phyloP scores from a whole-genome alignment of 768 basidiomycete species.

The Chalciporus chontae region DNA sequence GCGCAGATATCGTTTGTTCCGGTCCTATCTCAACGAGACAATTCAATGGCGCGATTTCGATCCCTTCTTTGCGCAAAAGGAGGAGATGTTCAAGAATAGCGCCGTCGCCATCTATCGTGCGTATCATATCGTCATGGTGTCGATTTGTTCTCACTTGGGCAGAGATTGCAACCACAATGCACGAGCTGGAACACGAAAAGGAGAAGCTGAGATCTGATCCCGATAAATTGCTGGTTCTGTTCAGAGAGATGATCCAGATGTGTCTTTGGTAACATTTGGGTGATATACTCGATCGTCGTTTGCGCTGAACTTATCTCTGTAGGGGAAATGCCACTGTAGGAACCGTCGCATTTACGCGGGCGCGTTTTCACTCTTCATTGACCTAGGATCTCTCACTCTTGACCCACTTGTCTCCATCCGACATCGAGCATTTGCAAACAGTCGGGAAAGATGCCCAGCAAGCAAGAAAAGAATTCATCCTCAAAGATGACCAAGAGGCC shows the following conservation, averaged over 20 bases:
- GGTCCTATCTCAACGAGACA: slow-evolving; percentile 67
- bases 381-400: slow-evolving; percentile 88
- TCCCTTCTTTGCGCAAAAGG: slow-evolving; percentile 79
- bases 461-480: slow-evolving; percentile 72
- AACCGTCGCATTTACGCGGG: slow-evolving; percentile 27
- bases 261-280: slow-evolving; percentile 57
- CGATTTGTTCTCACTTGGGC: not conserved
- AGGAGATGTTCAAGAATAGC: slow-evolving; percentile 77
- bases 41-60: slow-evolving; percentile 73
- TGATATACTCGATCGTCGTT: not conserved
- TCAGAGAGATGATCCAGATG: slow-evolving; percentile 87
- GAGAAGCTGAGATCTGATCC: slow-evolving; percentile 42
- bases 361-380: not conserved
- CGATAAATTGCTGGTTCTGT: slow-evolving; percentile 58
- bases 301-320: slow-evolving; percentile 4
- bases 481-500: slow-evolving; percentile 74
- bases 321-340: slow-evolving; percentile 41
- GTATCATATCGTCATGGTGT: slow-evolving; percentile 21
- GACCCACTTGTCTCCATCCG: slow-evolving; percentile 77
- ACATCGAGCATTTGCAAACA: slow-evolving; percentile 79
- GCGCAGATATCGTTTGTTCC: slow-evolving; percentile 76
- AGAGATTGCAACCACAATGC: slow-evolving; percentile 76
- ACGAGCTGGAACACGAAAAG: slow-evolving; percentile 55
- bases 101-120: slow-evolving; percentile 72
- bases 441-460: slow-evolving; percentile 80